phyloP scores from a whole-genome alignment of 169 alveolate genomes.

The Plasmodium gaboni region DNA sequence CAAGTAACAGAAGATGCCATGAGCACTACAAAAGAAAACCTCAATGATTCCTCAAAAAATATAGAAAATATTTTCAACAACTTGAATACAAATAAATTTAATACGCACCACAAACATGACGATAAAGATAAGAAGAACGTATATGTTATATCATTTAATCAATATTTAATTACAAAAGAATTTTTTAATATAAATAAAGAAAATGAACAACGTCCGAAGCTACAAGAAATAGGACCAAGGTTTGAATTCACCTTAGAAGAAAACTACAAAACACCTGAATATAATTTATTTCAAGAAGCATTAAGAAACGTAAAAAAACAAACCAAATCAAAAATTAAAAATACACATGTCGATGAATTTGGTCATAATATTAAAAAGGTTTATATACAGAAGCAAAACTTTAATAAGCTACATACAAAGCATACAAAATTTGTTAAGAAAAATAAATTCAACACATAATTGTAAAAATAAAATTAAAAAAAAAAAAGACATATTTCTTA shows the following conservation, averaged over 20 bases:
- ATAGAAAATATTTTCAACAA: too few species aligned
- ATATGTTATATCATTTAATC: conserved; percentile 32
- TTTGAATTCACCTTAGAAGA: conserved; percentile 31
- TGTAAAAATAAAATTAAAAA: too few species aligned
- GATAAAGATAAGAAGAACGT: not conserved
- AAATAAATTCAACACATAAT: not conserved
- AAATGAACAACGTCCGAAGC: not conserved
- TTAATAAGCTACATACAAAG: conserved; percentile 45
- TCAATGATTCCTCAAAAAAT: too few species aligned
- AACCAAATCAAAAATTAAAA: conserved; percentile 3
- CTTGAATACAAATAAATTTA: too few species aligned
- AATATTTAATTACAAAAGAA: conserved; percentile 27
- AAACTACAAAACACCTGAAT: conserved; percentile 16
- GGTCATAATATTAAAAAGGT: conserved; percentile 50
- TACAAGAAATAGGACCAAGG: conserved; percentile 55
- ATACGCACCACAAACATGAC: too few species aligned
- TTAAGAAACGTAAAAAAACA: conserved; percentile 8
- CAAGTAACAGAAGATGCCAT: too few species aligned
- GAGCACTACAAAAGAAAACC: too few species aligned
- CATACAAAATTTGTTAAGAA: conserved; percentile 37
- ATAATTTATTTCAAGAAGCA: conserved; percentile 53
- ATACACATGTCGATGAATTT: conserved; percentile 23
- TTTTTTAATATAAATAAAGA: not conserved
- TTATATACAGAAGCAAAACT: conserved; percentile 43
- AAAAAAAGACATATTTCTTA: too few species aligned